phyloP scores from a whole-genome alignment of 1,139 yeast species.

The Scheffersomyces lignicola region DNA sequence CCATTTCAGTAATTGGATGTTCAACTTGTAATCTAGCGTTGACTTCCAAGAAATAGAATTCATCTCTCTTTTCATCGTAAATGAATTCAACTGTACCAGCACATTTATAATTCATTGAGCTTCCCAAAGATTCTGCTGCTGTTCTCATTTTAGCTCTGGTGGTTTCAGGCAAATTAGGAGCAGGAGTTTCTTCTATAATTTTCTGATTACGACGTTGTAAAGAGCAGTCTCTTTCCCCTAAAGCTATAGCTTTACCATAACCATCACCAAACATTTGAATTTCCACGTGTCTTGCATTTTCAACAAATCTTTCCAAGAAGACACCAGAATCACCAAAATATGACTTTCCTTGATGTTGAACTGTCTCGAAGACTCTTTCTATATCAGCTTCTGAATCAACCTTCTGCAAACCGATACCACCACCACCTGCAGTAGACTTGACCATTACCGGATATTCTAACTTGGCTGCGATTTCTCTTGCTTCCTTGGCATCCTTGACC shows the following conservation, averaged over 20 bases:
- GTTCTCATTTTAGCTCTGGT: conserved; percentile 74
- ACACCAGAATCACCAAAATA: conserved; percentile 96
- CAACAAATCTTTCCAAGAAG: conserved; percentile 89
- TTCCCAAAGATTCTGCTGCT: conserved; percentile 82
- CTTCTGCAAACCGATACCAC: conserved; percentile 95
- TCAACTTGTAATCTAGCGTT: conserved; percentile 97
- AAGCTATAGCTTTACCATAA: conserved; percentile 82
- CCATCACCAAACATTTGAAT: conserved; percentile 97
- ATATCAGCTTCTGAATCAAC: conserved; percentile 82
- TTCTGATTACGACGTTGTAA: conserved; percentile 96
- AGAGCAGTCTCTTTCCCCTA: conserved; percentile 97
- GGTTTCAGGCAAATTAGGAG: conserved; percentile 82
- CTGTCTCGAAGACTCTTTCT: conserved; percentile 81
- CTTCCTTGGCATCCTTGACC: conserved; percentile 68
- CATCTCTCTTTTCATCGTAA: conserved; percentile 81
- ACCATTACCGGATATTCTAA: conserved; percentile 93
- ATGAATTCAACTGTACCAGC: conserved; percentile 98
- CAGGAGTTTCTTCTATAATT: conserved; percentile 96
- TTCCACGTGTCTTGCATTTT: conserved; percentile 93
- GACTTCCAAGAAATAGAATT: conserved; percentile 92
- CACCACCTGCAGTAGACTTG: conserved; percentile 98
- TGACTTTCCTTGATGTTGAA: conserved; percentile 88
- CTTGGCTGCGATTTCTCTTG: conserved; percentile 70
- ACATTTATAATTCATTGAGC: conserved; percentile 83
- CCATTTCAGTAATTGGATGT: conserved; percentile 95